Evolutionary conservation across 2,329 filamentous ascomycete genomes (phyloP).

Genomic region (Diaporthe vaccinii): DNA sequence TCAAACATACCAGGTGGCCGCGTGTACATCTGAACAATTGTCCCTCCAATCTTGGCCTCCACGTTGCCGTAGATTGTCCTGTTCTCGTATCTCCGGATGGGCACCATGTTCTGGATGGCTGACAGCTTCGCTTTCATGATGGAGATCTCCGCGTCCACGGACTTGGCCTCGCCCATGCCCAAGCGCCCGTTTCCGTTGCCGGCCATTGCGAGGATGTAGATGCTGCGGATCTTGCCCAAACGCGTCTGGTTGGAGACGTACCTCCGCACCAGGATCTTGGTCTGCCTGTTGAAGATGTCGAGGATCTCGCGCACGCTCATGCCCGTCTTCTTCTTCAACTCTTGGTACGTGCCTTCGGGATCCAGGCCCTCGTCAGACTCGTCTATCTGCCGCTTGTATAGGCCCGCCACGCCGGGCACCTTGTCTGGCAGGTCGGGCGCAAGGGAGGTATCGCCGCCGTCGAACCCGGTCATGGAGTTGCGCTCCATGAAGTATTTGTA

Average conservation of each 20-base stretch:
- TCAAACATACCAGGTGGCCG: conserved; percentile 84
- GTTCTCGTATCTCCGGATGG: conserved; percentile 91
- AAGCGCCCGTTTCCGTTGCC: conserved; percentile 89
- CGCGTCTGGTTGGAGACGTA: conserved; percentile 92
- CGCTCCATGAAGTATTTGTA: conserved; percentile 53
- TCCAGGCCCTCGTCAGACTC: conserved; percentile 65
- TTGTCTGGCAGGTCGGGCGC: conserved; percentile 65
- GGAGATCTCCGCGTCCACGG: conserved; percentile 78
- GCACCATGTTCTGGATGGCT: conserved; percentile 92
- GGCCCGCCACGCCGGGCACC: conserved; percentile 65
- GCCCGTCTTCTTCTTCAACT: conserved; percentile 68
- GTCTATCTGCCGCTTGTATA: conserved; percentile 63
- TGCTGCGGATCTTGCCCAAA: conserved; percentile 89
- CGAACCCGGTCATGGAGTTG: conserved; percentile 51
- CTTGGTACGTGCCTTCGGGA: conserved; percentile 63
- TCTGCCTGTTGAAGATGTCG: conserved; percentile 59
- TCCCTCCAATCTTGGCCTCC: conserved; percentile 87
- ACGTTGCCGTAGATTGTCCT: conserved; percentile 92
- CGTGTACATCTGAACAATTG: conserved; percentile 83
- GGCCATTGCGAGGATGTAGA: conserved; percentile 83
- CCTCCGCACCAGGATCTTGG: conserved; percentile 81
- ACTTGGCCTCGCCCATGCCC: conserved; percentile 92
- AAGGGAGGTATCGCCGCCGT: conserved; percentile 58
- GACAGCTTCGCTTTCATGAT: conserved; percentile 80
- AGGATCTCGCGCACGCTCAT: conserved; percentile 66